phyloP scores from a whole-genome alignment of 2,329 filamentous ascomycete species.

The Calonectria pteridis region DNA sequence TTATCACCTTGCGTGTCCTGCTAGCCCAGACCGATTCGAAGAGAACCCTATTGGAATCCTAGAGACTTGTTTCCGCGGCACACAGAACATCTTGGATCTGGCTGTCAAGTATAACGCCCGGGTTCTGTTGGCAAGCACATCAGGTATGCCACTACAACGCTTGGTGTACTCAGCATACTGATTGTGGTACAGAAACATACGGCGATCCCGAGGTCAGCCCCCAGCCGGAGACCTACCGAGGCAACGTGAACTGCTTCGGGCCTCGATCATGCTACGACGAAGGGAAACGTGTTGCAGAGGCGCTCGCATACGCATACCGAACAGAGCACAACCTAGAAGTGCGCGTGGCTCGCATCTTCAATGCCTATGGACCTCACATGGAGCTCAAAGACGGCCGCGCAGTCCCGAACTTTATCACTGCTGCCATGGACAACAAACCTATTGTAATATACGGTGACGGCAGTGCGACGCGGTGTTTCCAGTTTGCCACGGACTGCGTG shows the following conservation, averaged over 20 bases:
- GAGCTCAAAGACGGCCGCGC: conserved; percentile 28
- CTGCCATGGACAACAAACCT: conserved; percentile 28
- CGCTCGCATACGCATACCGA: conserved; percentile 49
- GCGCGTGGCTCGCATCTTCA: conserved; percentile 39
- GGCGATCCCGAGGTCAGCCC: conserved; percentile 26
- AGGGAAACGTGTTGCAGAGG: conserved; percentile 54
- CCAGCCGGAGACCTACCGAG: conserved; percentile 49
- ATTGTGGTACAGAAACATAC: conserved; percentile 26
- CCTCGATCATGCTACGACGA: conserved; percentile 57
- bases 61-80: conserved; percentile 36
- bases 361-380: conserved; percentile 36
- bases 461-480: conserved; percentile 33
- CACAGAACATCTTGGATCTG: conserved; percentile 33
- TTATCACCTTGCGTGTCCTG: conserved; percentile 37
- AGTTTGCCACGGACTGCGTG: conserved; percentile 29
- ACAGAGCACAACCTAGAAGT: conserved; percentile 36
- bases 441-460: conserved; percentile 37
- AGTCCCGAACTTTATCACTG: conserved; percentile 37
- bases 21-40: conserved; percentile 34
- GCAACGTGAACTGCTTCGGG: conserved; percentile 56
- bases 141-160: background rate
- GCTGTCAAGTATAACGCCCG: conserved; percentile 34
- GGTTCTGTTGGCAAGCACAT: conserved; percentile 33
- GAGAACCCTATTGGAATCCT: conserved; percentile 35
- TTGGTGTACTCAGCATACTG: background rate